Conservation (phyloP, 805 yeast genomes). For the Barnettozyma populi region DNA sequence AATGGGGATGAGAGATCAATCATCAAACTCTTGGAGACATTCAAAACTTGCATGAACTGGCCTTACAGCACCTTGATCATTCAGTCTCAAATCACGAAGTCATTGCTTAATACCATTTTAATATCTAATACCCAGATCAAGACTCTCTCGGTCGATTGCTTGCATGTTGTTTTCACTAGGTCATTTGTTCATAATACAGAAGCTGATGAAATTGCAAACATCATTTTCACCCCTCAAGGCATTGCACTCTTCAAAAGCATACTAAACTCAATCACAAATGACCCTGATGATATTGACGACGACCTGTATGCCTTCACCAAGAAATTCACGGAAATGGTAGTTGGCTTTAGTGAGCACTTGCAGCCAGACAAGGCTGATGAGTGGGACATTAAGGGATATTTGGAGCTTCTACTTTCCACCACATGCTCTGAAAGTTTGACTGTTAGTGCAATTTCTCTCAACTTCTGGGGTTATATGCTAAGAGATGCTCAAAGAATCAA, state of each 20-base stretch:
- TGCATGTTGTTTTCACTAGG: slow-evolving; percentile 84
- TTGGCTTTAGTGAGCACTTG: slow-evolving; percentile 75
- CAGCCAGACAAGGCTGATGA: slow-evolving; percentile 41
- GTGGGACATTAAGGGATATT: slow-evolving; percentile 62
- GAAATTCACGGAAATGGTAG: slow-evolving; percentile 90
- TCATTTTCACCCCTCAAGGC: slow-evolving; percentile 72
- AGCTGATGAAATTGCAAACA: slow-evolving; percentile 71
- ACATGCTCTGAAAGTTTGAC: slow-evolving; percentile 81
- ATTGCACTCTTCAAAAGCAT: slow-evolving; percentile 61
- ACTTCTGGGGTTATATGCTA: slow-evolving; percentile 89
- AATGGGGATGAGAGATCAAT: slow-evolving; percentile 43
- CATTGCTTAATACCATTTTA: slow-evolving; percentile 55
- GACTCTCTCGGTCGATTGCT: slow-evolving; percentile 82
- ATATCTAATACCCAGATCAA: slow-evolving; percentile 62
- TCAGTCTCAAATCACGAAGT: slow-evolving; percentile 56
- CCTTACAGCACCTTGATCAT: slow-evolving; percentile 71
- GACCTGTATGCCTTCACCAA: slow-evolving; percentile 74
- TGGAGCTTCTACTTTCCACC: slow-evolving; percentile 71
- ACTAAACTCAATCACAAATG: slow-evolving; percentile 47
- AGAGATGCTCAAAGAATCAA: slow-evolving; percentile 65
- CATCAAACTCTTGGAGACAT: slow-evolving; percentile 67
- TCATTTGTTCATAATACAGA: slow-evolving; percentile 61
- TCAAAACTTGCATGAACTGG: slow-evolving; percentile 92
- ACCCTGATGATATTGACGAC: slow-evolving; percentile 73
- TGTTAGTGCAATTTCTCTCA: slow-evolving; percentile 85